Base-by-base conservation (phyloP, 169 alveolate genomes). In the Theileria equi region DNA sequence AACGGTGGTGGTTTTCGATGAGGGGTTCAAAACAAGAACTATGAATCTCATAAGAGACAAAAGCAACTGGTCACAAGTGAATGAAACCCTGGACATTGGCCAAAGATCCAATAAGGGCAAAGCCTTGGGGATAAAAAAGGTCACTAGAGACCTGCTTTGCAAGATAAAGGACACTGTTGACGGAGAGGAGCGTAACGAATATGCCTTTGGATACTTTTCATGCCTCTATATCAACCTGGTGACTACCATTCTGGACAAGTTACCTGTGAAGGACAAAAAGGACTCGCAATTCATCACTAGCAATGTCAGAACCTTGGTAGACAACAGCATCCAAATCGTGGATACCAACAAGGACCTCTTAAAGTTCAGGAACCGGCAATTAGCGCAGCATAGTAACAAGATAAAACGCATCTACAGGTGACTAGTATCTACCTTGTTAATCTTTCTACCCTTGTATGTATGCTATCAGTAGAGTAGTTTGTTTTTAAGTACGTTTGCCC, bases 161-260 rank as follows among this genome's bases (percentile, higher is more conserved):
- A 48, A 13, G 57, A 13, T 10, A 48, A 48, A 48, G 55, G 34
- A 31, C 28, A 5, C 8, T 5, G 67, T 11, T 28, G 32, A 57
- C 10, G 67, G 61, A 41, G 29, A 71, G 28, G 60, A 54, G 54
- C 16, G 82, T 32, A 34, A 34, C 19, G 43, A 43, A 17, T 62
- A 49, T 19, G 6, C 53, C 8, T 44, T 29, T 5, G 58, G 61
- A 32, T 71, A 71, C 48, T 57, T 71, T 17, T 21, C 26, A n/a
- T 31, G 38, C 32, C 68, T 71, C 41, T 62, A 19, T 19, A 54
- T 34, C 21, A 54, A 71, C 44, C 31, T 71, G 19, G 11, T 71
- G 1, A 47, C 72, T 6, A 50, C 73, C 13, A 40, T 71, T 21
- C 35, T 71, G 43, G 82, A 71, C 26, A 60, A 60, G 29, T 25